Evolutionary conservation across 306 rosid genomes (phyloP).

Genomic region (Rubus idaeus): DNA sequence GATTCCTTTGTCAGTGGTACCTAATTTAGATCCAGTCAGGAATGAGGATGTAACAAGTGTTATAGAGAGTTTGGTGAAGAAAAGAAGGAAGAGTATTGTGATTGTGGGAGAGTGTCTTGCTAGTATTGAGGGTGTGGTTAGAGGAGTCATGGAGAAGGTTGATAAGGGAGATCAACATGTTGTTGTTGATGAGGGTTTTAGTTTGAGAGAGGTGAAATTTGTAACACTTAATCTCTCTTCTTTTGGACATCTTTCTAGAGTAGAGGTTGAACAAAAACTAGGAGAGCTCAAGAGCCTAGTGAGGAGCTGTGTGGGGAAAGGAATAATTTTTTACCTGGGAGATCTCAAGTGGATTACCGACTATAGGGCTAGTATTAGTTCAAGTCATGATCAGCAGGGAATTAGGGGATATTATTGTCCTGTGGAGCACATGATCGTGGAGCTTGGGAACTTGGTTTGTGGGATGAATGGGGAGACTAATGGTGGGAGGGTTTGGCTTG

Average conservation of each 20-base stretch:
- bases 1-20: background rate
- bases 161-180: slow-evolving; percentile 49
- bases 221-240: slow-evolving; percentile 51
- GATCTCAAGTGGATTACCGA: slow-evolving; percentile 80
- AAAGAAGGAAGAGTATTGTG: slow-evolving; percentile 55
- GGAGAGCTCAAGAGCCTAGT: slow-evolving; percentile 52
- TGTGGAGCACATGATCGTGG: slow-evolving; percentile 74
- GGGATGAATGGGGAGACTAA: slow-evolving; percentile 30
- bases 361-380: slow-evolving; percentile 30
- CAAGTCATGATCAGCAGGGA: slow-evolving; percentile 33
- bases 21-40: slow-evolving; percentile 40
- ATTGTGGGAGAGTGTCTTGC: slow-evolving; percentile 81
- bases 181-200: slow-evolving; percentile 48
- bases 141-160: slow-evolving; percentile 62
- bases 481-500: slow-evolving; percentile 61
- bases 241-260: slow-evolving; percentile 49
- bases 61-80: slow-evolving; percentile 48
- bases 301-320: slow-evolving; percentile 44
- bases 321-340: slow-evolving; percentile 75
- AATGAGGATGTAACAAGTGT: slow-evolving; percentile 62
- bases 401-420: slow-evolving; percentile 57
- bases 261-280: slow-evolving; percentile 66
- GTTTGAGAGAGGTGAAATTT: slow-evolving; percentile 59
- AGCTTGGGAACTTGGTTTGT: slow-evolving; percentile 74
- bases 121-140: slow-evolving; percentile 58